Conservation (phyloP, 495 filamentous ascomycete genomes). For the Podospora australis region DNA sequence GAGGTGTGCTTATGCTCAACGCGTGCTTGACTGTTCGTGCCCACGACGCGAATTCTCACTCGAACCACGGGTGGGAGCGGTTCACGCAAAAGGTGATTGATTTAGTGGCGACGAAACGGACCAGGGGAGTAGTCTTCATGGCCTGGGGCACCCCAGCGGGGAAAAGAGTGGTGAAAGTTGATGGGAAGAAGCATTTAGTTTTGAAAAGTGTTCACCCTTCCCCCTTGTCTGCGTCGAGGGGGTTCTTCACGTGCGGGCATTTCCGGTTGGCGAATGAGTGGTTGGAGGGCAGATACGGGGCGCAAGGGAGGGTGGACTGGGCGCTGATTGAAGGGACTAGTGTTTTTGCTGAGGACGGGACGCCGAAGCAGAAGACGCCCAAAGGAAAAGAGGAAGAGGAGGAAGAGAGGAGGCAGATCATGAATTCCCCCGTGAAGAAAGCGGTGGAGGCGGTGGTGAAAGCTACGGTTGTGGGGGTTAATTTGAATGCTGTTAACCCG, state of each 20-base stretch:
- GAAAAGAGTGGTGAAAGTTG: conserved; percentile 64
- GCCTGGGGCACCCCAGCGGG: conserved; percentile 84
- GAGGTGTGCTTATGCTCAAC: conserved; percentile 86
- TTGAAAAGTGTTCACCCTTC: conserved; percentile 85
- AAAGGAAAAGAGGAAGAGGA: conserved; percentile 8
- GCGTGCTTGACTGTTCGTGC: conserved; percentile 87
- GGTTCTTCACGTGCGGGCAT: conserved; percentile 83
- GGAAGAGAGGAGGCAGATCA: no score
- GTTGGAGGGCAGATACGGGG: conserved; percentile 70
- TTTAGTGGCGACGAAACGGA: conserved; percentile 66
- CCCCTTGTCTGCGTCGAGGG: conserved; percentile 70
- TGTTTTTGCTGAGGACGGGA: conserved; percentile 13
- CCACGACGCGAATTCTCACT: conserved; percentile 77
- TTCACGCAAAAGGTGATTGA: conserved; percentile 91
- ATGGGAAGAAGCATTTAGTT: conserved; percentile 65
- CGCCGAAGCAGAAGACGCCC: conserved; percentile 7
- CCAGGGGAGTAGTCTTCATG: conserved; percentile 81
- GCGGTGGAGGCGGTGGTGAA: conserved; percentile 12
- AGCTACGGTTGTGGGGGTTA: conserved; percentile 17
- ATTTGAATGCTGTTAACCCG: conserved; percentile 11
- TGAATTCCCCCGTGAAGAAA: conserved; percentile 4
- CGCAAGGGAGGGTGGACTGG: conserved; percentile 80
- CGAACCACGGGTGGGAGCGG: conserved; percentile 79
- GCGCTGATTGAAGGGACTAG: conserved; percentile 42
- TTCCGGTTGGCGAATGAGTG: conserved; percentile 88